Base-by-base conservation (phyloP, 1,284 basidiomycete genomes). In the Microbotryum scabiosae region DNA sequence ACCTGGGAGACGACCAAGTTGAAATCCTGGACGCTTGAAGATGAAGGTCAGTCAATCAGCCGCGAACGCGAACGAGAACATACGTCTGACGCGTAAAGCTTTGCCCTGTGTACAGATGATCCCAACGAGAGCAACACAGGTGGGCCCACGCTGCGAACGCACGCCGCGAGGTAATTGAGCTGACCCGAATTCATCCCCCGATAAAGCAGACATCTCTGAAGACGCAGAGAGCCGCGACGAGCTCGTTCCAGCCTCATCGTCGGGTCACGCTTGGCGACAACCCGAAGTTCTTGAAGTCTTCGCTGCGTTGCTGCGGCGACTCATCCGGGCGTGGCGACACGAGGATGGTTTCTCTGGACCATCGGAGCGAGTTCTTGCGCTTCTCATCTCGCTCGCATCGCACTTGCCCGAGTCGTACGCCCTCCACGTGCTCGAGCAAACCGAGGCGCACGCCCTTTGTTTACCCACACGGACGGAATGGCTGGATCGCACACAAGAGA, bases 401-500 rank as follows among this genome's bases (percentile, higher is more conserved):
- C 69, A 76, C 61, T 69, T 79, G 4, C 73, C 76, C 56, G 75
- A 77, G 59, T 69, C 73, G 16, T 73, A 76, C 43, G 76, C 76
- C 9, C 64, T 70, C 3, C 60, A 73, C 10, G 73, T 80, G 9
- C 73, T 81, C 63, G 76, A 79, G 54, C 77, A 76, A 64, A 78
- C 77, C 65, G 70, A 77, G 45, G 66, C 70, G 14, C 76, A 77
- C 58, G 75, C 74, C 9, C 71, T 79, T 2, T 79, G 78, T 64
- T 67, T 77, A 7, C 79, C 79, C 0, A 75, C 76, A 41, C 75
- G 76, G 12, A 68, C 73, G 0, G 75, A 75, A 43, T 81, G 79
- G 79, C 74, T 79, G 56, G 70, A 72, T 12, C 78, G 79, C 45
- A 75, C 78, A 36, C 73, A 75, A 69, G 74, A 74, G 21, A 66